Evolutionary conservation across 352 stramenopile species (phyloP).

Genomic region (Phytophthora niederhauseri): DNA sequence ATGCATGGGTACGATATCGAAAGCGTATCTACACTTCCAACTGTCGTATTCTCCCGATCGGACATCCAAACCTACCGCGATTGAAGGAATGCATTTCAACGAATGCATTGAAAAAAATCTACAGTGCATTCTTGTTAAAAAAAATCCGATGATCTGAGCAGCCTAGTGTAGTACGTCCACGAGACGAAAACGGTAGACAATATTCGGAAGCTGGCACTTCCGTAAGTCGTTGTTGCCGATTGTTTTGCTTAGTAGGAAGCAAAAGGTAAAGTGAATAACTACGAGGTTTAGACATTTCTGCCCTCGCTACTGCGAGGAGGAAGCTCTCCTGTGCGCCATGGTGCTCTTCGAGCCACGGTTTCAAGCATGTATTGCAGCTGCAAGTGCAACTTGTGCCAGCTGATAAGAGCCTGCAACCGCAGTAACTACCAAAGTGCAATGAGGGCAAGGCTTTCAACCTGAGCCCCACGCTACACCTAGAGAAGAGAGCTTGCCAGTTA

Average conservation of each 20-base stretch:
- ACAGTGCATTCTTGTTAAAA: no score
- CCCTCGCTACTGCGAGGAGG: neutral
- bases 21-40: no score
- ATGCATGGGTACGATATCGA: no score
- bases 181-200: constrained; percentile 15
- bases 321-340: neutral
- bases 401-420: constrained; percentile 1
- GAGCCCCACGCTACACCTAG: constrained; percentile 3
- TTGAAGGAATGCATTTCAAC: no score
- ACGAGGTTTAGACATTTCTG: neutral
- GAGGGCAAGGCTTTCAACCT: constrained; percentile 6
- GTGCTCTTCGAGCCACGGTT: neutral
- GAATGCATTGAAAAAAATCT: no score
- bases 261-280: constrained; percentile 5
- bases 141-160: no score
- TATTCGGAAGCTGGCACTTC: constrained; percentile 28
- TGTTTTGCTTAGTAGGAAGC: constrained; percentile 9
- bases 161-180: constrained; percentile 30
- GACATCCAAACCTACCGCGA: no score
- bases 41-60: no score
- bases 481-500: no score
- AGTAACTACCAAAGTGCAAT: constrained; percentile 1
- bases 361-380: neutral
- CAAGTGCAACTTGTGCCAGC: constrained; percentile 1
- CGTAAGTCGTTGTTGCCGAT: constrained; percentile 12